A percentile compares a stretch with the other conserved stretches of the same genome.
These are phyloP conservation scores for Lagenaria siceraria DNA, from an alignment of 306 rosid genomes.

Conservation along the genomic window DNA sequence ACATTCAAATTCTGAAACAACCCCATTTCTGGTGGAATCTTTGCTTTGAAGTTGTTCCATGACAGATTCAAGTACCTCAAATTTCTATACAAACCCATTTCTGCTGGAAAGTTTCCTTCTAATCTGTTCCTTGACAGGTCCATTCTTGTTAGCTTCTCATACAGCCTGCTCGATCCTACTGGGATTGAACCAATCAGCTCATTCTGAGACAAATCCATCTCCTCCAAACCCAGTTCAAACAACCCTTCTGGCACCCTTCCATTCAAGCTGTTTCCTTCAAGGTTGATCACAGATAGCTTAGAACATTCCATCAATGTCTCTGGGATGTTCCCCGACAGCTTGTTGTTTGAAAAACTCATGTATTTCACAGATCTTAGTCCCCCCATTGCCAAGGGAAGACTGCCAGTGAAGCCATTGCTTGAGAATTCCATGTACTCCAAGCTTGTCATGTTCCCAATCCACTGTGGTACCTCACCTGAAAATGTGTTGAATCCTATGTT, in stretches of 20 bases:
- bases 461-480: slow-evolving; percentile 36
- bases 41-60: slow-evolving; percentile 66
- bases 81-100: slow-evolving; percentile 46
- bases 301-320: slow-evolving; percentile 33
- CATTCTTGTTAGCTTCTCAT: slow-evolving; percentile 36
- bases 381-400: slow-evolving; percentile 41
- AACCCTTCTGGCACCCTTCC: slow-evolving; percentile 69
- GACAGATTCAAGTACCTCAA: slow-evolving; percentile 65
- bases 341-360: slow-evolving; percentile 46
- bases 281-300: slow-evolving; percentile 30
- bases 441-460: slow-evolving; percentile 57
- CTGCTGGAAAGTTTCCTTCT: slow-evolving; percentile 52
- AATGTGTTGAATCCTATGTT: slow-evolving; percentile 38
- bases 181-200: slow-evolving; percentile 51
- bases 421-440: slow-evolving; percentile 52
- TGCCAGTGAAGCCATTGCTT: slow-evolving; percentile 44
- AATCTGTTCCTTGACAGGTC: slow-evolving; percentile 63
- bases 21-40: slow-evolving; percentile 61
- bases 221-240: slow-evolving; percentile 62
- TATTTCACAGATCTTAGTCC: slow-evolving; percentile 31
- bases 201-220: slow-evolving; percentile 55
- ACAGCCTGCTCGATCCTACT: slow-evolving; percentile 40
- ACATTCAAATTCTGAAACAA: slow-evolving; percentile 46
- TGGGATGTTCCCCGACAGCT: slow-evolving; percentile 55
- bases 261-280: slow-evolving; percentile 42